These are phyloP conservation scores for Mortierella sp. DNA, from an alignment of 371 early-diverging fungal genomes.

Conservation along the genomic window DNA sequence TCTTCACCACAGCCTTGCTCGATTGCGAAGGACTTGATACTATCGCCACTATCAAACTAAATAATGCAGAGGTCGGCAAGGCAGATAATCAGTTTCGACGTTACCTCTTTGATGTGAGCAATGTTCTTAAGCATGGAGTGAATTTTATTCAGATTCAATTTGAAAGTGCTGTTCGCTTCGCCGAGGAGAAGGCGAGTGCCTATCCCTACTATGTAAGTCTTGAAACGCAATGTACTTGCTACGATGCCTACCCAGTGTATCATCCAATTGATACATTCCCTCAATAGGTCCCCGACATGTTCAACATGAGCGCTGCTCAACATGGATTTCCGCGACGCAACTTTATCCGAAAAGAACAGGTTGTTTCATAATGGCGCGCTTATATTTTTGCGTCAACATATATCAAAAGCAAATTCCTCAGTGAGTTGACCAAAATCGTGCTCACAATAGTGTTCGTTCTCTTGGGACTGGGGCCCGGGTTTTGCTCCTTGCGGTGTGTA, in stretches of 20 bases:
- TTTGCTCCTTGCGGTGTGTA: conserved; percentile 49
- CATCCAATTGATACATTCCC: neutral
- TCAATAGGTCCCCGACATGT: conserved; percentile 49
- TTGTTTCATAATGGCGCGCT: neutral
- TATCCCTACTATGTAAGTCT: conserved; percentile 48
- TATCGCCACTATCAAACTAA: conserved; percentile 53
- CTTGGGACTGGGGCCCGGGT: conserved; percentile 54
- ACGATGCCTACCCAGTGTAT: too few species aligned
- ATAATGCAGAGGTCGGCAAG: conserved; percentile 35
- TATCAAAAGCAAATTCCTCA: neutral
- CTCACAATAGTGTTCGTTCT: conserved; percentile 38
- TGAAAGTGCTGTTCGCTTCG: conserved; percentile 20
- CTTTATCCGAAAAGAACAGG: conserved; percentile 51
- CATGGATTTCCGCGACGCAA: conserved; percentile 47
- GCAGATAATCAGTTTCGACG: conserved; percentile 57
- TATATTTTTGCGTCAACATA: neutral
- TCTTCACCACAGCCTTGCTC: conserved; percentile 21
- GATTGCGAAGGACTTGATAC: conserved; percentile 60
- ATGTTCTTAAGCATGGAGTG: conserved; percentile 10
- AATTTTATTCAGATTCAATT: conserved; percentile 48
- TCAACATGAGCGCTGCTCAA: conserved; percentile 50
- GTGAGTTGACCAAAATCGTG: neutral
- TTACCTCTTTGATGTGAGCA: conserved; percentile 23
- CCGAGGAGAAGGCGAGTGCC: conserved; percentile 19
- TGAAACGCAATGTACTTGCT: too few species aligned